A percentile compares a stretch with the other conserved stretches of the same genome.
Conservation (phyloP, 108 stramenopile genomes). For the Asterionellopsis glacialis region DNA sequence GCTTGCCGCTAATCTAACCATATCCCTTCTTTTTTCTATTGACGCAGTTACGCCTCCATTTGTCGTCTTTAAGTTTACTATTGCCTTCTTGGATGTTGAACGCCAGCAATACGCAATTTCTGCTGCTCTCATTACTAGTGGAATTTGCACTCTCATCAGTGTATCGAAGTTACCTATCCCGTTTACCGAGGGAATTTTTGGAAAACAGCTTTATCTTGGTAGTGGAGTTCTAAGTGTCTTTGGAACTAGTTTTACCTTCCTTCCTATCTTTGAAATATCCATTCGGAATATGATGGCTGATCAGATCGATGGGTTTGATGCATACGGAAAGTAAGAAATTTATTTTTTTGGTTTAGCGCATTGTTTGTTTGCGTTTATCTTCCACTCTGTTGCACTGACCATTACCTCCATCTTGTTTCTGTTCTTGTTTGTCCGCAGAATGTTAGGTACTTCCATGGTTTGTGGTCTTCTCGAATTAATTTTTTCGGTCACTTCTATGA, state of each 20-base stretch:
- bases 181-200: slow-evolving; percentile 44
- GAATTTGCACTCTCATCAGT: slow-evolving; percentile 65
- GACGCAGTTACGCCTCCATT: slow-evolving; percentile 40
- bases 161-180: slow-evolving; percentile 50
- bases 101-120: slow-evolving; percentile 65
- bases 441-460: slow-evolving; percentile 70
- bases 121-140: slow-evolving; percentile 65
- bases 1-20: not conserved
- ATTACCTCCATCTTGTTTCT: not conserved
- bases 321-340: slow-evolving; percentile 48
- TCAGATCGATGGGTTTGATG: slow-evolving; percentile 48
- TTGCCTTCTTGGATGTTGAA: slow-evolving; percentile 38
- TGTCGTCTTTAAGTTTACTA: slow-evolving; percentile 54
- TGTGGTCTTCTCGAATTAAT: slow-evolving; percentile 57
- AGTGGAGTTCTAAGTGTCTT: slow-evolving; percentile 72
- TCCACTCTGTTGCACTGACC: not conserved
- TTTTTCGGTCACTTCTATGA: slow-evolving; percentile 45
- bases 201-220: slow-evolving; percentile 43
- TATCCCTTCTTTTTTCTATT: not conserved
- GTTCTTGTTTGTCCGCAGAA: slow-evolving; percentile 1
- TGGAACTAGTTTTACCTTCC: slow-evolving; percentile 58
- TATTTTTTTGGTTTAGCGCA: too few species aligned
- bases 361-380: not conserved
- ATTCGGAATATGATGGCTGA: slow-evolving; percentile 51
- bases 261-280: slow-evolving; percentile 78